phyloP scores from a whole-genome alignment of 495 filamentous ascomycete genomes.

The Peziza echinospora region DNA sequence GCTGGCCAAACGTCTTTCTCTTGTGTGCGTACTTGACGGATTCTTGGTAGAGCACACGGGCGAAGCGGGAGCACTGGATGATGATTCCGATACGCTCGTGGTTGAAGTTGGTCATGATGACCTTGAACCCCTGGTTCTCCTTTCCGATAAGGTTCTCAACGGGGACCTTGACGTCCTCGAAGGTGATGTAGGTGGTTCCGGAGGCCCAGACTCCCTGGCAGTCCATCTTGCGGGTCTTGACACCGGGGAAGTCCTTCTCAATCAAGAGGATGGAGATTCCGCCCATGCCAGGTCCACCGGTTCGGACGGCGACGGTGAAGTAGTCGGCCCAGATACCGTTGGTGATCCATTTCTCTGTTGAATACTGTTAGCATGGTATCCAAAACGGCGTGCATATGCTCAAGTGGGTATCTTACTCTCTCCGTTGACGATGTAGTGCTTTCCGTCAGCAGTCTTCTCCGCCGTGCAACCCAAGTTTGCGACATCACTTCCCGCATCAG shows the following conservation, averaged over 20 bases:
- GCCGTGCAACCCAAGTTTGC: slow-evolving; percentile 90
- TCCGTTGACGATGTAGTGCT: slow-evolving; percentile 97
- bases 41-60: slow-evolving; percentile 93
- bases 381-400: background rate
- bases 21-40: slow-evolving; percentile 91
- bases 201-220: slow-evolving; percentile 93
- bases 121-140: slow-evolving; percentile 96
- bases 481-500: slow-evolving; percentile 65
- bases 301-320: slow-evolving; percentile 91
- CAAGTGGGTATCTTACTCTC: slow-evolving; percentile 32
- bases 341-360: slow-evolving; percentile 83
- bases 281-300: slow-evolving; percentile 55
- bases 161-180: slow-evolving; percentile 95
- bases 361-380: slow-evolving; percentile 1
- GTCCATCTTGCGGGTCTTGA: slow-evolving; percentile 86
- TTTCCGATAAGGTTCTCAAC: slow-evolving; percentile 96
- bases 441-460: slow-evolving; percentile 77
- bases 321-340: slow-evolving; percentile 94
- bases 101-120: slow-evolving; percentile 99
- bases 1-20: slow-evolving; percentile 86
- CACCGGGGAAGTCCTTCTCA: slow-evolving; percentile 55
- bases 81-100: slow-evolving; percentile 97
- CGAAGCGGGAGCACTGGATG: slow-evolving; percentile 89
- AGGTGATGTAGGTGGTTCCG: slow-evolving; percentile 91
- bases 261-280: slow-evolving; percentile 80